Base-by-base conservation (phyloP, 2,329 filamentous ascomycete genomes). In the Aspergillus udagawae region DNA sequence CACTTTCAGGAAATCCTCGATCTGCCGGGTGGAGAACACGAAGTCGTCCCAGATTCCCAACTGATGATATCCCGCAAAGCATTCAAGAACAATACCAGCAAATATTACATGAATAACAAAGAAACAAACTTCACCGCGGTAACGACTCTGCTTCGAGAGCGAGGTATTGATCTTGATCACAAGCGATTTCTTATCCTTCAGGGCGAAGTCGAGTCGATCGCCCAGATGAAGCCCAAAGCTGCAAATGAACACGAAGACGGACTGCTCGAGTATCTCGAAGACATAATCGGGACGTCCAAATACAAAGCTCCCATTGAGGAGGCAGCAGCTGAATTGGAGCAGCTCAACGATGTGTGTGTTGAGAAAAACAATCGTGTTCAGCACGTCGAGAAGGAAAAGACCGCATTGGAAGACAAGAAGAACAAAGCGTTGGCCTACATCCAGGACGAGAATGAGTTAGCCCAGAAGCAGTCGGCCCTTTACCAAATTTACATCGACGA, bases 171-270 rank as follows among this genome's bases (percentile, higher is more conserved):
- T 77, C 82, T 99, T 23, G 94, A 99, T 69, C 94, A 99, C 78
- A 99, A 99, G 77, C 90, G 94, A 59, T 99, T 99, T 77, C 79
- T 99, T 54, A 99, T 99, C 69, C 79, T 99, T 10, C 94, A 99
- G 74, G 94, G 94, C 69, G 94, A 99, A 73, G 94, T 99, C 58
- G 94, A 99, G 74, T 97, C 93, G 0, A 99, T 99, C 70, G 93
- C 94, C 6, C 94, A 97, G 75, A 99, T 99, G 94, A 99, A 99
- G 76, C 83, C 95, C 20, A 99, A 99, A 74, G 94, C 95, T 3
- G 87, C 84, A 45, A 93, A 91, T 66, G 94, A 99, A 73, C 93
- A 97, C 69, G 94, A 99, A 60, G 94, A 99, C 68, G 94, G 94
- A 12, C 83, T 99, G 3, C 82, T 99, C 20, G 94, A 99, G 73